A percentile compares a stretch with the other conserved stretches of the same genome.
These are phyloP conservation scores for Pythium aristosporum DNA, from an alignment of 352 stramenopile genomes.

Conservation along the genomic window DNA sequence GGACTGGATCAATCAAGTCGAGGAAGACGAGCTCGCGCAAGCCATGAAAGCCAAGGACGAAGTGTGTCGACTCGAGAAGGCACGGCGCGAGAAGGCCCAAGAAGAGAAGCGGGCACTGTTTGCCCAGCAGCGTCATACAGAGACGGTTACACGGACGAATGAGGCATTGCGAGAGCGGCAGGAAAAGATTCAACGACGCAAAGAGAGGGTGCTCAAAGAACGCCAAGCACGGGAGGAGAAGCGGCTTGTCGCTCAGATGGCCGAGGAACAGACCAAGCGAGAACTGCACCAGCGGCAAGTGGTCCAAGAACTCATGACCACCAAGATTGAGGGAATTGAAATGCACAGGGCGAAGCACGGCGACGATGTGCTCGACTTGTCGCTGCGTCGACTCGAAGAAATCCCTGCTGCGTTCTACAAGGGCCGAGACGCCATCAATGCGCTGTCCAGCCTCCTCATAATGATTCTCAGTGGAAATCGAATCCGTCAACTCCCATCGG, in stretches of 20 bases:
- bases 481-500: slow-evolving; percentile 38
- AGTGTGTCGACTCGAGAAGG: slow-evolving; percentile 49
- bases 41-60: slow-evolving; percentile 54
- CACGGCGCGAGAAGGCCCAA: slow-evolving; percentile 40
- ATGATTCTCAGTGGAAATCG: slow-evolving; percentile 61
- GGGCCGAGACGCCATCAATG: slow-evolving; percentile 47
- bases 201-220: slow-evolving; percentile 59
- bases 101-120: slow-evolving; percentile 43
- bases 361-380: slow-evolving; percentile 52
- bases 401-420: slow-evolving; percentile 46
- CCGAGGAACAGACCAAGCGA: slow-evolving; percentile 43
- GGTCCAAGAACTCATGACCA: slow-evolving; percentile 50
- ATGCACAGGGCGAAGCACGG: slow-evolving; percentile 51
- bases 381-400: slow-evolving; percentile 33
- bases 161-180: slow-evolving; percentile 63
- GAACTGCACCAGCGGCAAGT: slow-evolving; percentile 43
- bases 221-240: slow-evolving; percentile 60
- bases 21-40: slow-evolving; percentile 48
- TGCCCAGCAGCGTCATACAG: slow-evolving; percentile 47
- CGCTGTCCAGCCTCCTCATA: slow-evolving; percentile 64
- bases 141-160: slow-evolving; percentile 51
- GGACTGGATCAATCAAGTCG: slow-evolving; percentile 37
- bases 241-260: slow-evolving; percentile 37
- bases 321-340: slow-evolving; percentile 53
- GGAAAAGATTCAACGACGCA: slow-evolving; percentile 59